A percentile compares a stretch with the other conserved stretches of the same genome.
These are phyloP conservation scores for Fusarium coicis DNA, from an alignment of 2,329 filamentous ascomycete species.

Conservation along the genomic window DNA sequence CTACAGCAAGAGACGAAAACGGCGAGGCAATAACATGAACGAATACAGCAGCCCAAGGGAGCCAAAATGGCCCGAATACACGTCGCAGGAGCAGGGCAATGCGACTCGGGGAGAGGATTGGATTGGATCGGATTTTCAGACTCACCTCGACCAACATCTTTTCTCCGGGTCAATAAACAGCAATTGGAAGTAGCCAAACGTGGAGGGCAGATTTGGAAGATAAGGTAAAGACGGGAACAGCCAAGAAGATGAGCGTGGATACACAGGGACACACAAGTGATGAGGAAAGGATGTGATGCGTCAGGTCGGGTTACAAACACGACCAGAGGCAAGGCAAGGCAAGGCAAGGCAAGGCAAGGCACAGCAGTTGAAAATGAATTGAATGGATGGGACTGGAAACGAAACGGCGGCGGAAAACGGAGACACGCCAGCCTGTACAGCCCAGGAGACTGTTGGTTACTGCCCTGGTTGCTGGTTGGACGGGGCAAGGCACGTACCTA, in stretches of 20 bases:
- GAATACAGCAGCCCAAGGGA: not conserved
- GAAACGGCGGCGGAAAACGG: slow-evolving; percentile 35
- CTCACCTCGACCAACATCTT: slow-evolving; percentile 54
- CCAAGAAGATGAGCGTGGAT: slow-evolving; percentile 25
- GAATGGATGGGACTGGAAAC: slow-evolving; percentile 10
- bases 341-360: not conserved
- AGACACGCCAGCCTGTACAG: slow-evolving; percentile 9
- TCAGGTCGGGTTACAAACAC: slow-evolving; percentile 29
- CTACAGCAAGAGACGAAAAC: not conserved
- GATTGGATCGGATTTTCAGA: slow-evolving; percentile 28
- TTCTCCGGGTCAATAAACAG: slow-evolving; percentile 13
- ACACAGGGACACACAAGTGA: slow-evolving; percentile 16
- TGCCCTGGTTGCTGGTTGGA: slow-evolving; percentile 17
- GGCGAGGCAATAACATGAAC: slow-evolving; percentile 11
- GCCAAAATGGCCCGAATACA: slow-evolving; percentile 15
- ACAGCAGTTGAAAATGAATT: slow-evolving; percentile 24
- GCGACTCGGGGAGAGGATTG: not conserved
- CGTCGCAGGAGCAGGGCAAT: slow-evolving; percentile 14
- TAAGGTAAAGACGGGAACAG: slow-evolving; percentile 13
- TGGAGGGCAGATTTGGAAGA: slow-evolving; percentile 7
- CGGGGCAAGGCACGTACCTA: not conserved
- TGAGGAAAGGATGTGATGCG: slow-evolving; percentile 18
- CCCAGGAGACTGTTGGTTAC: slow-evolving; percentile 13
- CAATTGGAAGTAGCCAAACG: slow-evolving; percentile 15
- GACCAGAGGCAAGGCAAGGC: no score